These are phyloP conservation scores for Ormosia emarginata DNA, from an alignment of 306 rosid species.

Conservation along the genomic window DNA sequence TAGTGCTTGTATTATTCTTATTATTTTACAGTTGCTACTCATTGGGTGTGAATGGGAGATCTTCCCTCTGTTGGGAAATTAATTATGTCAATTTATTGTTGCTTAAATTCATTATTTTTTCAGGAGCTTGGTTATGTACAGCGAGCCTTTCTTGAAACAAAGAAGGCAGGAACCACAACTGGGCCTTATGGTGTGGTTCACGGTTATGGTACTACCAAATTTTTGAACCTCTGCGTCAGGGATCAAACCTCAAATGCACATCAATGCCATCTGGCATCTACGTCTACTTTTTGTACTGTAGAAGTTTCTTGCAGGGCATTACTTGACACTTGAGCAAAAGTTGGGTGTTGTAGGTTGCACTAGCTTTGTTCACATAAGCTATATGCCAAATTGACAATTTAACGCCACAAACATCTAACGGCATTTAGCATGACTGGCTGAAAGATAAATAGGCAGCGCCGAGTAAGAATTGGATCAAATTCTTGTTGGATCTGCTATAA, in stretches of 20 bases:
- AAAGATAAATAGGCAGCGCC: background rate
- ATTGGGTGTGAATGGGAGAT: constrained; percentile 53
- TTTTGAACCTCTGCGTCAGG: background rate
- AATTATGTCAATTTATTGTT: constrained; percentile 35
- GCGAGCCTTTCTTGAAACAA: background rate
- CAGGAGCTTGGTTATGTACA: background rate
- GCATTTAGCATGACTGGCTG: background rate
- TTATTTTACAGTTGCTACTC: constrained; percentile 29
- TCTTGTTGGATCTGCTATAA: background rate
- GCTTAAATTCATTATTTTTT: background rate
- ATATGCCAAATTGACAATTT: background rate
- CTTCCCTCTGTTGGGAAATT: constrained; percentile 35
- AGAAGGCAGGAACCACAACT: background rate
- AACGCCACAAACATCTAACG: background rate
- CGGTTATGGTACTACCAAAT: background rate
- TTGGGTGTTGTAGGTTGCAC: background rate
- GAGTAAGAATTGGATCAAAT: background rate
- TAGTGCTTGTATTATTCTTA: constrained; percentile 41
- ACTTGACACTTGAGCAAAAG: background rate
- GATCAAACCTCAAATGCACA: background rate
- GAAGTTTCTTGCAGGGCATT: background rate
- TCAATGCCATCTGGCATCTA: background rate
- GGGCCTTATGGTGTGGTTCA: background rate
- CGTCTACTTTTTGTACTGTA: background rate
- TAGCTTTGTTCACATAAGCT: background rate